phyloP scores from a whole-genome alignment of 78 protist species.

The Parvularia atlantis region DNA sequence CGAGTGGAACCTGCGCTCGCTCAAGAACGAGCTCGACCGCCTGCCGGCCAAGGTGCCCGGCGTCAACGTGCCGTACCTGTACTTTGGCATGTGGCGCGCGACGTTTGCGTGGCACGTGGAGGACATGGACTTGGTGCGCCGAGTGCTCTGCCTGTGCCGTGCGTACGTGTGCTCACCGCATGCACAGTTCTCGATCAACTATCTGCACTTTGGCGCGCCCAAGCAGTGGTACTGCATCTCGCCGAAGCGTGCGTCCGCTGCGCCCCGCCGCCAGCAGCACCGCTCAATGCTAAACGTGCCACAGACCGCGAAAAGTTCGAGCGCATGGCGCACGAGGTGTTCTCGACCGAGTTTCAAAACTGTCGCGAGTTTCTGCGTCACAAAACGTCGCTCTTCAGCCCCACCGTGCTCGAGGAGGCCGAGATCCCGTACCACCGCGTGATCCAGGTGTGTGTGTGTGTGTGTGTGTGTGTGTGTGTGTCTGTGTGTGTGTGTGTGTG shows the following conservation, averaged over 20 bases:
- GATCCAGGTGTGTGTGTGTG: no score
- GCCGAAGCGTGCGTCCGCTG: no score
- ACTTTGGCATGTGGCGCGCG: constrained; percentile 33
- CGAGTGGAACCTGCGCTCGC: constrained; percentile 1
- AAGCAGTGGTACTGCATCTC: constrained; percentile 29
- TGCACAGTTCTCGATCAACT: constrained; percentile 40
- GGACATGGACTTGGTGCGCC: constrained; percentile 39
- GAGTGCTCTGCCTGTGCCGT: no score
- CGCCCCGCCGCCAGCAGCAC: no score
- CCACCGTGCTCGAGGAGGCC: neutral
- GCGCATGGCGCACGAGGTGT: neutral
- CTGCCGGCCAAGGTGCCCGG: neutral
- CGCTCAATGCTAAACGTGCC: no score
- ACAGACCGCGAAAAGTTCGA: neutral
- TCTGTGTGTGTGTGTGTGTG: no score
- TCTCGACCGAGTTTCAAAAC: neutral
- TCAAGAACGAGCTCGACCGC: neutral
- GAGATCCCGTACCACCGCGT: neutral
- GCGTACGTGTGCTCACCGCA: no score
- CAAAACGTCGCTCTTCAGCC: constrained; percentile 6
- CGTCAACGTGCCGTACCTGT: constrained; percentile 49
- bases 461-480: no score
- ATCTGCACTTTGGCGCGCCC: constrained; percentile 36
- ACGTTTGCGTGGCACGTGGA: constrained; percentile 48
- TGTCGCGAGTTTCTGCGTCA: constrained; percentile 24